Evolutionary conservation across 2,329 filamentous ascomycete genomes (phyloP), one percentile per base, ranked within the genome.

Genomic region (Aureobasidium zeae): DNA sequence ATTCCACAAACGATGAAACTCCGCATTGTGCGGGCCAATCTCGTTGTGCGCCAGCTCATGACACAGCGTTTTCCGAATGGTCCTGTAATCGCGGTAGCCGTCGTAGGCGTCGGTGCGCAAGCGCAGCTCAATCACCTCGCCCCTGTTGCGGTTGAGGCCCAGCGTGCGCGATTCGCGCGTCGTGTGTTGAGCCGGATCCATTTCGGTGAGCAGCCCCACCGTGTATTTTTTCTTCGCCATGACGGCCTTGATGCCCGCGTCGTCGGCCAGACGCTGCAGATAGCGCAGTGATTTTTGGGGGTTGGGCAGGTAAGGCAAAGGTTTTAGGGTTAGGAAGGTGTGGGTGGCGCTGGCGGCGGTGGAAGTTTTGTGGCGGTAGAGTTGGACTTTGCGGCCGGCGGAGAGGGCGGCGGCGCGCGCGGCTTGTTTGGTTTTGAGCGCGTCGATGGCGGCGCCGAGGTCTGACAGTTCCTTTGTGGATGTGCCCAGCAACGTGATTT

Each of bases 11-110:
- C 86, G 76, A 89, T 91, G 96, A 57, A 98, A 98, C 34, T 83
- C 68, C 13, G 77, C 70, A 62, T 96, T 87, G 61, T 98, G 91
- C 0, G 83, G 77, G 0, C 83, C 72, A 64, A 83, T 81, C 8
- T 94, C 85, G 55, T 94, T 95, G 63, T 98, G 91, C 52, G 88
- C 82, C 13, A 98, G 71, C 67, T 98, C 91, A 65, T 98, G 91
- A 58, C 89, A 96, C 10, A 98, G 70, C 33, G 91, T 96, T 53
- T 84, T 85, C 39, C 91, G 76, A 36, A 98, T 93, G 0, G 83
- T 88, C 54, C 82, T 81, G 66, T 96, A 98, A 59, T 95, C 86
- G 26, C 91, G 70, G 57, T 94, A 96, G 1, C 91, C 91, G 60
- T 94, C 87, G 59, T 91, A 86, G 2, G 84, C 85, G 64, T 98